A percentile compares a stretch with the other conserved stretches of the same genome.
phyloP scores from a whole-genome alignment of 2,329 filamentous ascomycete genomes.

The Botrytis paeoniae region DNA sequence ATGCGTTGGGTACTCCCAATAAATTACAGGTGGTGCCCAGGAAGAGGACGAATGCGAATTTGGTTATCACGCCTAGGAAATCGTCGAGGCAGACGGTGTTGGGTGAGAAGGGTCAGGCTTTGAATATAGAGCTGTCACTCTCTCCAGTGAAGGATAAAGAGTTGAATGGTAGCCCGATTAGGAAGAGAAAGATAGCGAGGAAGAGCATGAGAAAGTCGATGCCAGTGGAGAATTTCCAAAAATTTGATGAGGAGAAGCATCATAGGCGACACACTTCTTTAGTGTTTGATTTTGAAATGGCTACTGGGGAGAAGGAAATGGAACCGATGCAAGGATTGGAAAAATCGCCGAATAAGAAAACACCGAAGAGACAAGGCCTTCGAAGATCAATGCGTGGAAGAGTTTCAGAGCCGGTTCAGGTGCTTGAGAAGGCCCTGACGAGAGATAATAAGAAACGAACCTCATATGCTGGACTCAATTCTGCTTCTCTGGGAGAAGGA shows the following conservation, averaged over 20 bases:
- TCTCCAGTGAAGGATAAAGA: neutral
- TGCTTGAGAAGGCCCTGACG: neutral
- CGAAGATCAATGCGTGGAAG: conserved; percentile 15
- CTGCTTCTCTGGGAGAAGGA: neutral
- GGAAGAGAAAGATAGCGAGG: conserved; percentile 30
- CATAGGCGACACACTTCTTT: neutral
- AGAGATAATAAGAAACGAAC: neutral
- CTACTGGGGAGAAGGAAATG: neutral
- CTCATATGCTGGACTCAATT: neutral
- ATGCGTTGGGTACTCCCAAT: conserved; percentile 18
- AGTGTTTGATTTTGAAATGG: conserved; percentile 8
- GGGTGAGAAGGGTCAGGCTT: neutral
- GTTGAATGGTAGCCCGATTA: conserved; percentile 16
- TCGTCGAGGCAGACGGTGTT: conserved; percentile 25
- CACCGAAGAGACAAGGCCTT: conserved; percentile 9
- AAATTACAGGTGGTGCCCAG: conserved; percentile 26
- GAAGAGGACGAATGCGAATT: conserved; percentile 38
- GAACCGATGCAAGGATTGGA: neutral
- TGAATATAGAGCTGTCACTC: neutral
- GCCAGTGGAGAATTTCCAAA: neutral
- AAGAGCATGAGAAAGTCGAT: conserved; percentile 27
- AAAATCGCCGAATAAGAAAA: neutral
- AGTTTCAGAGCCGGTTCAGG: neutral
- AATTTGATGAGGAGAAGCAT: conserved; percentile 10
- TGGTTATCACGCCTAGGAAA: conserved; percentile 37